These are phyloP conservation scores for Zygnema cylindricum DNA, from an alignment of 139 green algal genomes.

Conservation along the genomic window DNA sequence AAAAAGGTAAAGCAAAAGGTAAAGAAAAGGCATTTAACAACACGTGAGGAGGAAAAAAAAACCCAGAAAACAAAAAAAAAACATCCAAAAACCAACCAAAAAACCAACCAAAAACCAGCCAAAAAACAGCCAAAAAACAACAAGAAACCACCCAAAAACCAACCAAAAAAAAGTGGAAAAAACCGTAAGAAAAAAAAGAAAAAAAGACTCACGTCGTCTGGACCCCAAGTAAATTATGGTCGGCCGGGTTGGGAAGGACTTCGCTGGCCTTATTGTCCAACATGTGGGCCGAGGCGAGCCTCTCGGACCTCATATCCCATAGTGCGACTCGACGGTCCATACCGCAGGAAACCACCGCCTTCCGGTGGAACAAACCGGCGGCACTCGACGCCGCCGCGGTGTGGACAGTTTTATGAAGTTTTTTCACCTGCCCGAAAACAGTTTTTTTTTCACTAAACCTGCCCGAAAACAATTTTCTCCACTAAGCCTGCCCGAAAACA, in stretches of 20 bases:
- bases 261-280: conserved; percentile 37
- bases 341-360: conserved; percentile 35
- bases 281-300: conserved; percentile 15
- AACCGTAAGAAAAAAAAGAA: neutral
- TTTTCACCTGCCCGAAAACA: conserved; percentile 25
- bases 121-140: too few species aligned
- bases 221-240: conserved; percentile 49
- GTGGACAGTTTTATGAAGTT: conserved; percentile 41
- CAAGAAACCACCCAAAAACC: too few species aligned
- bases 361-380: conserved; percentile 14
- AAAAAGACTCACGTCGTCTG: conserved; percentile 25
- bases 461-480: too few species aligned
- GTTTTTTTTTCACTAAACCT: too few species aligned
- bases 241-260: conserved; percentile 37
- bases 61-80: too few species aligned
- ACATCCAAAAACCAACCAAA: too few species aligned
- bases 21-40: too few species aligned
- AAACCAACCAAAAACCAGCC: too few species aligned
- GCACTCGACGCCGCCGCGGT: conserved; percentile 38
- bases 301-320: conserved; percentile 18
- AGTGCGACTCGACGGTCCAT: conserved; percentile 42
- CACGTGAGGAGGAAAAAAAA: too few species aligned
- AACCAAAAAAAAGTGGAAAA: too few species aligned
- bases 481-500: too few species aligned
- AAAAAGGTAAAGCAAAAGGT: too few species aligned